These are phyloP conservation scores for Fusarium vanettenii DNA, from an alignment of 2,329 filamentous ascomycete genomes.

Conservation along the genomic window DNA sequence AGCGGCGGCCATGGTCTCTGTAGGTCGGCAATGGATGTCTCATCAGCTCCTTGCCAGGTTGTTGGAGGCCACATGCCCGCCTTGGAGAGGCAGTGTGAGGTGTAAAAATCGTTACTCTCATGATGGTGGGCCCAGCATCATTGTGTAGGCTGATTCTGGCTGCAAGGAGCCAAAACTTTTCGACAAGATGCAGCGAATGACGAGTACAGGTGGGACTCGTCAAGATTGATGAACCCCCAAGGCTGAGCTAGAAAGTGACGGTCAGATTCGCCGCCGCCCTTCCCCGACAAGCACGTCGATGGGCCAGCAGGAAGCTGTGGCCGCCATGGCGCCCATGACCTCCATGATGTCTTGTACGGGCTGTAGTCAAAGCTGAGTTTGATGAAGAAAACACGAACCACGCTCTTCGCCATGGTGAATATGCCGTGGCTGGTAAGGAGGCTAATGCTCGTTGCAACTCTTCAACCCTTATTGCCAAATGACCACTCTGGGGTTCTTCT, in stretches of 20 bases:
- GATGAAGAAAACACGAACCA: constrained; percentile 2
- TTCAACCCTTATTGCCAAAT: constrained; percentile 1
- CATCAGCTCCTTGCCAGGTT: not conserved
- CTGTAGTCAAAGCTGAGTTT: constrained; percentile 8
- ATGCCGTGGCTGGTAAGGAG: not conserved
- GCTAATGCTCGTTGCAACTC: constrained; percentile 10
- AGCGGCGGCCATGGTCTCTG: not conserved
- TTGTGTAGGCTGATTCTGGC: not conserved
- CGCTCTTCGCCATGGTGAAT: not conserved
- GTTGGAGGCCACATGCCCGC: not conserved
- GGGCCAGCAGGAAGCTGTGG: not conserved
- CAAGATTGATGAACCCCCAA: not conserved
- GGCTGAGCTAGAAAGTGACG: not conserved
- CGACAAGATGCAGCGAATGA: not conserved
- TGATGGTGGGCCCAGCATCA: not conserved
- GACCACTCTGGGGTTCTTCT: constrained; percentile 7
- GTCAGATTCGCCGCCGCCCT: not conserved
- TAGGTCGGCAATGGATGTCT: not conserved
- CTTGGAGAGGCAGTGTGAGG: not conserved
- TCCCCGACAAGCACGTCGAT: not conserved
- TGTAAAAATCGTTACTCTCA: not conserved
- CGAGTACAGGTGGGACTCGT: not conserved
- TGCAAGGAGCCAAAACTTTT: not conserved
- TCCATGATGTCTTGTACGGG: not conserved
- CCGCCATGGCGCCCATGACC: not conserved